These are phyloP conservation scores for Caryopteris hybrid DNA, from an alignment of 305 asterid genomes.

Conservation along the genomic window DNA sequence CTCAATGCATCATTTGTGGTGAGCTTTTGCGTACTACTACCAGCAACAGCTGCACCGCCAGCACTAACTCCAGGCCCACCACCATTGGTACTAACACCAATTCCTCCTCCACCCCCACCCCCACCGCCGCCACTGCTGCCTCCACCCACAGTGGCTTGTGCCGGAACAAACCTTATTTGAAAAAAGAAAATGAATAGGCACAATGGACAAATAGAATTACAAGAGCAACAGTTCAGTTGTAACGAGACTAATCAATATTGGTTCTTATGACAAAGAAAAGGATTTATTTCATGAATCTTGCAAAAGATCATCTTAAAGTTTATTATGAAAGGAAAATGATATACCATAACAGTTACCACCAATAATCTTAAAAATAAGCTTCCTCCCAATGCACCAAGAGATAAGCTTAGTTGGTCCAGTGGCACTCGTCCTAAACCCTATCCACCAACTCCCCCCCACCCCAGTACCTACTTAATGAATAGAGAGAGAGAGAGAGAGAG, in stretches of 20 bases:
- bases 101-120: constrained; percentile 18
- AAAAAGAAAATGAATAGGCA: constrained; percentile 3
- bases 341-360: not conserved
- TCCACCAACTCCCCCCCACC: not conserved
- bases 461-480: not conserved
- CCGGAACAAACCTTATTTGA: constrained; percentile 31
- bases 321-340: constrained; percentile 5
- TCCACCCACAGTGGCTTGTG: constrained; percentile 31
- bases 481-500: not conserved
- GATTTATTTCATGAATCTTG: not conserved
- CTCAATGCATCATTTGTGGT: constrained; percentile 93
- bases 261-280: no score
- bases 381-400: constrained; percentile 3
- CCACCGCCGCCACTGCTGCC: constrained; percentile 12
- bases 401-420: not conserved
- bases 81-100: constrained; percentile 26
- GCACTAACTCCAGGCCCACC: constrained; percentile 44
- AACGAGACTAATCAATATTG: no score
- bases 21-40: constrained; percentile 68
- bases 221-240: constrained; percentile 3
- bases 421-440: constrained; percentile 9
- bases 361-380: not conserved
- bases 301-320: not conserved
- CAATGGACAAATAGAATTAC: not conserved
- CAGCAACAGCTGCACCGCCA: constrained; percentile 41